A percentile compares a stretch with the other conserved stretches of the same genome.
Conservation (phyloP, 2,329 filamentous ascomycete genomes). For the Aspergillus fumigatus region DNA sequence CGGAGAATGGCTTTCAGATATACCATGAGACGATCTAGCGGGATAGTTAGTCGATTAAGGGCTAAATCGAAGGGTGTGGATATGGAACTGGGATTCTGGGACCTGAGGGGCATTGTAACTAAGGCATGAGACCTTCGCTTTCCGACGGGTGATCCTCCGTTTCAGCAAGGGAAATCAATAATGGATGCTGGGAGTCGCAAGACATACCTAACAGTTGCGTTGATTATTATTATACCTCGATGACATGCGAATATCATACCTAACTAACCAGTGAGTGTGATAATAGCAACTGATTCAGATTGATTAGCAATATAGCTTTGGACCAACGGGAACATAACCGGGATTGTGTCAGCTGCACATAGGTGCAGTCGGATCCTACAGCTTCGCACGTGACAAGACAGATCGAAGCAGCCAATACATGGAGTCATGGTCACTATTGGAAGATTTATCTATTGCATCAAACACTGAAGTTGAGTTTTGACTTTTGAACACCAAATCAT, state of each 20-base stretch:
- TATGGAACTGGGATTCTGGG: background rate
- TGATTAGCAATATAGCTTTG: background rate
- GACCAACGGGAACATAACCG: background rate
- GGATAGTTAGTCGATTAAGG: background rate
- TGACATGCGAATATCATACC: background rate
- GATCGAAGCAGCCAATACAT: background rate
- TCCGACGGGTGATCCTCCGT: background rate
- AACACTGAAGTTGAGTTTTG: background rate
- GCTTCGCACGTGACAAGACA: background rate
- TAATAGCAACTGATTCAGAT: background rate
- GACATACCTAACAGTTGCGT: background rate
- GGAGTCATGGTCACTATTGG: background rate
- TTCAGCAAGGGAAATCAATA: background rate
- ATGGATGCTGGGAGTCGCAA: background rate
- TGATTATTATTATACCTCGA: background rate
- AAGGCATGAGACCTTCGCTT: background rate
- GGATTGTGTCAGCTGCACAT: background rate
- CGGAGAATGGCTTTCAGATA: background rate
- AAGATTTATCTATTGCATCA: background rate
- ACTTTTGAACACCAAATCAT: background rate
- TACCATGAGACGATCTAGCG: slow-evolving; percentile 3
- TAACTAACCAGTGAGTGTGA: background rate
- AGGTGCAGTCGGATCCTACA: background rate
- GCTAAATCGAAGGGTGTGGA: background rate
- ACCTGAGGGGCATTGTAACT: background rate